Conservation (phyloP, 1,139 yeast genomes). For the Magnusiomyces magnusii region DNA sequence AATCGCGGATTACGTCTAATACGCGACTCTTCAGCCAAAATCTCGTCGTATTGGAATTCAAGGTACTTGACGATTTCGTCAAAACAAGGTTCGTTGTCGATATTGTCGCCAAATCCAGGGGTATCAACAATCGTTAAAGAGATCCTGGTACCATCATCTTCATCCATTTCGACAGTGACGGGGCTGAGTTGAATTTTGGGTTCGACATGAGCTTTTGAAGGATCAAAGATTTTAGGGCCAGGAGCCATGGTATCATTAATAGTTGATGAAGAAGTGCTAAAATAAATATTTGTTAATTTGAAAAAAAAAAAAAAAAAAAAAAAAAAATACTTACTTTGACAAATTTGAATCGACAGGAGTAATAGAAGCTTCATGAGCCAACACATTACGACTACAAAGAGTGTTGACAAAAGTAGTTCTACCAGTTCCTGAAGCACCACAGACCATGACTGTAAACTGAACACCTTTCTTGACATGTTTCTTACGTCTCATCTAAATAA, state of each 20-base stretch:
- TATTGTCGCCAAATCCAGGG: slow-evolving; percentile 73
- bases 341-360: neutral
- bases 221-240: slow-evolving; percentile 25
- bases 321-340: neutral
- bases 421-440: slow-evolving; percentile 70
- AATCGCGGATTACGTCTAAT: slow-evolving; percentile 79
- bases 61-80: slow-evolving; percentile 64
- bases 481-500: slow-evolving; percentile 46
- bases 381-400: slow-evolving; percentile 77
- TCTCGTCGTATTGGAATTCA: slow-evolving; percentile 85
- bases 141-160: slow-evolving; percentile 29
- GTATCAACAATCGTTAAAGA: slow-evolving; percentile 59
- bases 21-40: slow-evolving; percentile 82
- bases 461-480: slow-evolving; percentile 79
- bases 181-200: slow-evolving; percentile 44
- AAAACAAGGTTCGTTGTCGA: slow-evolving; percentile 60
- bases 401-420: slow-evolving; percentile 74
- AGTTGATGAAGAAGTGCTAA: slow-evolving; percentile 7
- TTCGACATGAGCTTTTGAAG: slow-evolving; percentile 40
- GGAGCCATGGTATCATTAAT: slow-evolving; percentile 1
- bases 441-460: slow-evolving; percentile 68
- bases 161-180: slow-evolving; percentile 41
- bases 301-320: neutral
- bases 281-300: neutral
- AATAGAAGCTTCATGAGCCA: slow-evolving; percentile 27